Base-by-base conservation (phyloP, 2,329 filamentous ascomycete genomes). In the Aspergillus aculeatinus region DNA sequence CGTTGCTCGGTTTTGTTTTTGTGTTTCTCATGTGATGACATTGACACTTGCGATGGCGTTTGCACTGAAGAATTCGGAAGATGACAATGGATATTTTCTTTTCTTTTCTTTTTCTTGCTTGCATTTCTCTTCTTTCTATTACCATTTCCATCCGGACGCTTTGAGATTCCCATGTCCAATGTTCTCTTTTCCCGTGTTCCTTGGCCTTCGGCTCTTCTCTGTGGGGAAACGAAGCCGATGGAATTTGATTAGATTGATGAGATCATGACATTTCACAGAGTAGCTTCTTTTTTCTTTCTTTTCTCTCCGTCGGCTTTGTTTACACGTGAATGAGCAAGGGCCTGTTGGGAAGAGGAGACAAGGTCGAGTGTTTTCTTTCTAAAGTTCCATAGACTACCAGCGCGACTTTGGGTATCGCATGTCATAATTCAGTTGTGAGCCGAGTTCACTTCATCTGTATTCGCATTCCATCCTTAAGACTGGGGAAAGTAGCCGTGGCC, bases 21-120 rank as follows among this genome's bases (percentile, higher is more conserved):
- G 61, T 68, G 62, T 70, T 62, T 60, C 53, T 53, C 58, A 65
- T 63, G 44, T 65, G 59, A 67, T 68, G 58, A 44, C 39, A 67
- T 66, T 66, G 68, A 63, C 67, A 72, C 33, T 68, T 72, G 69
- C 70, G 67, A 69, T 69, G 72, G 73, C 73, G 73, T 73, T 74
- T 64, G 61, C 66, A 69, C 59, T 65, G 67, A 73, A 71, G 67
- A 44, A 69, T 61, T 63, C 61, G 69, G 68, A 70, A 69, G 69
- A 72, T 68, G 61, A 66, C 60, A 58, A 62, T 64, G 62, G 61
- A 66, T 65, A 65, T 65, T 66, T 59, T 29, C 27, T 27, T 65
- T 66, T 59, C 49, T 44, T 58, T 63, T 64, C n/a, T 44, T 56
- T 55, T 63, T 63, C 58, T 54, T 52, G 55, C 31, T 58, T 52